phyloP scores from a whole-genome alignment of 768 basidiomycete genomes.

The Suillus fuscotomentosus region DNA sequence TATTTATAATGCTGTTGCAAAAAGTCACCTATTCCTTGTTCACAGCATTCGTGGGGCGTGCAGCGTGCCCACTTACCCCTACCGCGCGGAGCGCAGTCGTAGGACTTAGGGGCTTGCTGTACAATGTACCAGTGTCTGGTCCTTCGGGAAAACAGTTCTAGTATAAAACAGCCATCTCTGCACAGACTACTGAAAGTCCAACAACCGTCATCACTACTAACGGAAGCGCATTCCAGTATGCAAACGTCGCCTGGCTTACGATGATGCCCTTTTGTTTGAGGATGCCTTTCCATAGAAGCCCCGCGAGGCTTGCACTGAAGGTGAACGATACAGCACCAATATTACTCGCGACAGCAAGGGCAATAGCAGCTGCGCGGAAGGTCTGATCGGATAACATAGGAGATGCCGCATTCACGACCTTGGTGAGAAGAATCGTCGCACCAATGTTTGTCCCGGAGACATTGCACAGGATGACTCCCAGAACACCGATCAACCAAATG shows the following conservation, averaged over 20 bases:
- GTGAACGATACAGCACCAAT: conserved; percentile 90
- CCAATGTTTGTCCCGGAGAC: conserved; percentile 90
- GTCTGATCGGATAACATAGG: conserved; percentile 32
- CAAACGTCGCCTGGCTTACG: conserved; percentile 64
- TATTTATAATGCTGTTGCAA: neutral
- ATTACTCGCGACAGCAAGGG: conserved; percentile 85
- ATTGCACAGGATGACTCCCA: conserved; percentile 77
- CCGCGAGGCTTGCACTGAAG: conserved; percentile 86
- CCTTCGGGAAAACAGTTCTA: neutral
- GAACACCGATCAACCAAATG: conserved; percentile 67
- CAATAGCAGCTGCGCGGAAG: conserved; percentile 58
- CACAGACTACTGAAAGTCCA: conserved; percentile 68
- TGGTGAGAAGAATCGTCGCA: conserved; percentile 84
- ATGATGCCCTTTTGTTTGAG: conserved; percentile 68
- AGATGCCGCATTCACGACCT: conserved; percentile 59
- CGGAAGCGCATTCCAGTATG: conserved; percentile 68
- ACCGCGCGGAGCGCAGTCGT: neutral
- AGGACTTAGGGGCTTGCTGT: neutral
- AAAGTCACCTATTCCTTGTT: neutral
- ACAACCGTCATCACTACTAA: conserved; percentile 63
- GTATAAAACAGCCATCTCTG: conserved; percentile 67
- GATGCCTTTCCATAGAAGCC: conserved; percentile 80
- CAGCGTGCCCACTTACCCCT: neutral
- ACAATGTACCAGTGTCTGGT: neutral
- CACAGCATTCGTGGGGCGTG: neutral